A percentile compares a stretch with the other conserved stretches of the same genome.
Evolutionary conservation across 2,329 filamentous ascomycete genomes (phyloP).

Genomic region (Cercospora sesami): DNA sequence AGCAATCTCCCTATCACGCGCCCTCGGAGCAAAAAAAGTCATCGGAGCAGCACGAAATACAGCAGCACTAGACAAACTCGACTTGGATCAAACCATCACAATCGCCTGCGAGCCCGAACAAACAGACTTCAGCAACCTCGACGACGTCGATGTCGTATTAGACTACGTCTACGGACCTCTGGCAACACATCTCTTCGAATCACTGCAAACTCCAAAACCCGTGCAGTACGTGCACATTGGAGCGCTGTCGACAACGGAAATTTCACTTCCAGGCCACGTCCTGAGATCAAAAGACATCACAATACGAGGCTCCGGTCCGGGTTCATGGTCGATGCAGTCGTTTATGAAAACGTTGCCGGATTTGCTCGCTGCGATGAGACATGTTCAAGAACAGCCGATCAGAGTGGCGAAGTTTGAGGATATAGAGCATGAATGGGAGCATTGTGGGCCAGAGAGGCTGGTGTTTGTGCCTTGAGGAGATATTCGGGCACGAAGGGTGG

Average conservation of each 20-base stretch:
- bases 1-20: constrained; percentile 52
- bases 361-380: constrained; percentile 26
- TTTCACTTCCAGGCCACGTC: constrained; percentile 46
- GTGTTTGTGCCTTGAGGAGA: constrained; percentile 31
- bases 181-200: constrained; percentile 45
- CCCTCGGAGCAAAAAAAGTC: constrained; percentile 52
- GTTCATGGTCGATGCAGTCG: constrained; percentile 32
- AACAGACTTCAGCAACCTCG: constrained; percentile 51
- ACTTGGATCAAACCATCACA: constrained; percentile 51
- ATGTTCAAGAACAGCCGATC: constrained; percentile 29
- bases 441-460: constrained; percentile 26
- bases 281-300: constrained; percentile 54
- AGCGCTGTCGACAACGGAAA: constrained; percentile 42
- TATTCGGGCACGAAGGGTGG: too few species aligned
- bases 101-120: constrained; percentile 43
- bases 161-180: constrained; percentile 59
- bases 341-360: constrained; percentile 28
- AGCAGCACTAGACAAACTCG: constrained; percentile 45
- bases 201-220: constrained; percentile 45
- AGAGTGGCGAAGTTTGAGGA: constrained; percentile 30
- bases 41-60: constrained; percentile 55
- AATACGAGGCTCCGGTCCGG: constrained; percentile 36
- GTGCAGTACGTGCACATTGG: constrained; percentile 59
- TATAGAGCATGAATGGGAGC: constrained; percentile 32
- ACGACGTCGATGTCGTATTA: constrained; percentile 55